These are phyloP conservation scores for Aspergillus thermomutatus DNA, from an alignment of 2,329 filamentous ascomycete genomes.

Conservation along the genomic window DNA sequence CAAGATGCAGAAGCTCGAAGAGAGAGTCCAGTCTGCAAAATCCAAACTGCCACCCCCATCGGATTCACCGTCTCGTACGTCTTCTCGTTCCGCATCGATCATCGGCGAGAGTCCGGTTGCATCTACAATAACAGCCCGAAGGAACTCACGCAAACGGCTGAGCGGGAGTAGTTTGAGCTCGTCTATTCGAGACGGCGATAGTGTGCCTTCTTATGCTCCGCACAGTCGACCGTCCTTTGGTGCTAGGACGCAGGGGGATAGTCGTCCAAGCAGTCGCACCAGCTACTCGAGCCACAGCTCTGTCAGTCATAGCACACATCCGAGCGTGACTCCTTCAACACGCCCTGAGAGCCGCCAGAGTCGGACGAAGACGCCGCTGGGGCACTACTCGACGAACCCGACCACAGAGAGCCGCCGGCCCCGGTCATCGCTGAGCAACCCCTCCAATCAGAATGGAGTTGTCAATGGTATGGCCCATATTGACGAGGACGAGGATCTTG, in stretches of 20 bases:
- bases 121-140: constrained; percentile 55
- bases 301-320: constrained; percentile 38
- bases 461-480: constrained; percentile 55
- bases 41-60: constrained; percentile 85
- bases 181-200: constrained; percentile 35
- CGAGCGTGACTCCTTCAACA: constrained; percentile 39
- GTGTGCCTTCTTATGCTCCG: constrained; percentile 32
- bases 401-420: constrained; percentile 56
- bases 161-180: constrained; percentile 43
- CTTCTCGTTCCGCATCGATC: constrained; percentile 62
- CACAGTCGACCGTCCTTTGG: constrained; percentile 49
- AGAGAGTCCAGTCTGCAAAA: constrained; percentile 83
- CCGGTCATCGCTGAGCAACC: constrained; percentile 66
- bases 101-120: constrained; percentile 49
- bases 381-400: constrained; percentile 49
- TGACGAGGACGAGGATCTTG: constrained; percentile 48
- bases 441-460: constrained; percentile 54
- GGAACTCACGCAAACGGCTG: constrained; percentile 38
- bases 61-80: constrained; percentile 72
- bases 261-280: constrained; percentile 71
- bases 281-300: constrained; percentile 52
- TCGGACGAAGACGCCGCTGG: constrained; percentile 62
- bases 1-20: constrained; percentile 95
- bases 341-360: constrained; percentile 66
- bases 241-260: constrained; percentile 43